Evolutionary conservation across 2,329 filamentous ascomycete species (phyloP), one percentile per base, ranked within the genome.

Genomic region (Fusarium pseudograminearum): DNA sequence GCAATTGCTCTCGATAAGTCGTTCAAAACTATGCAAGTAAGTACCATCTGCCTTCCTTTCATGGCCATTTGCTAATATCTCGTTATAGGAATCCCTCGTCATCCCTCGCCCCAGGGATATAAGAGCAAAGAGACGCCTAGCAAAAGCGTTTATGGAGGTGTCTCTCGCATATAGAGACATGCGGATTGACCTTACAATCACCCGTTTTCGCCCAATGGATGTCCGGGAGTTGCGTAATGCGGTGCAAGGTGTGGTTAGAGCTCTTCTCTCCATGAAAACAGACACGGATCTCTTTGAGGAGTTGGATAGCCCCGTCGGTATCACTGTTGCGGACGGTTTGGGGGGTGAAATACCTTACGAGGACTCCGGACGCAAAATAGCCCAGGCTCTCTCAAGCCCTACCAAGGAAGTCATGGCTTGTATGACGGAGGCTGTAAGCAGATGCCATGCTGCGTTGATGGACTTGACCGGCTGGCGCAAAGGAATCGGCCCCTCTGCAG

Each of bases 161-260:
- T 88, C 87, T 16, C 80, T 86, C 65, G 84, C 83, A 4, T 83
- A 86, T 62, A 81, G 87, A 74, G 87, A 89, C 69, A 81, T 89
- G 61, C 81, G 82, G 15, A 81, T 87, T 54, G 87, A 89, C 56
- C 80, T 88, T n/a, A 85, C 86, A 3, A 76, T 88, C 6, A 87
- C 85, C 2, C 80, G 83, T 2, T 86, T 88, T 60, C 77, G 76
- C 14, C 85, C 86, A 3, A 76, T 79, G 14, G 86, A 89, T 71
- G 79, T 87, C 22, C 76, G 78, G 38, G 77, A 79, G 7, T 76
- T 89, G 31, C 83, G 87, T 55, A 89, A 89, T 69, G 77, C 83
- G 5, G 81, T 88, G 54, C 87, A 89, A 66, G 83, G 79, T 20
- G 84, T 87, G 9, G 82, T 89, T 31, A 80, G 87, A 58, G 80